Conservation (phyloP, 2,329 filamentous ascomycete species). For the Pseudogymnoascus sp. region DNA sequence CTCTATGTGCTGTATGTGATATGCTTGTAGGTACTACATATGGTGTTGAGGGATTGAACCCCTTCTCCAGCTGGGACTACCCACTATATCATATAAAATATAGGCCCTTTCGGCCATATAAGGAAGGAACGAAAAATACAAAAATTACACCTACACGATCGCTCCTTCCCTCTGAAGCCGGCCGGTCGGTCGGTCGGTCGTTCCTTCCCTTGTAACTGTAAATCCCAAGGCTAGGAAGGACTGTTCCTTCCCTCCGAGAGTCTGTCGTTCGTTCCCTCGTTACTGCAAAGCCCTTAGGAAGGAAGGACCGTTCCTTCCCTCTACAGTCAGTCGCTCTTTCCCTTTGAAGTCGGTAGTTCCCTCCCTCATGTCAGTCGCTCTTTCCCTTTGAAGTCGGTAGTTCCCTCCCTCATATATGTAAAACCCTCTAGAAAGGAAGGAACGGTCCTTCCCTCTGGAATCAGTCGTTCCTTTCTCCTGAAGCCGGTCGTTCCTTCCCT, state of each 20-base stretch:
- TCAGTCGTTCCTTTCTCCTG: neutral
- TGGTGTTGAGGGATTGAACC: no score
- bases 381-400: neutral
- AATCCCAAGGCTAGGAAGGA: no score
- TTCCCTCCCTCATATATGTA: neutral
- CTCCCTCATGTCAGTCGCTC: neutral
- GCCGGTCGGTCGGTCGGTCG: no score
- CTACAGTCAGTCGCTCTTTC: neutral
- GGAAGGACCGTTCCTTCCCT: no score
- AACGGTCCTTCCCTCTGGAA: neutral
- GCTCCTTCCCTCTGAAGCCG: neutral
- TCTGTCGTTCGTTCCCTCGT: neutral
- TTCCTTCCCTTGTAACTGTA: no score
- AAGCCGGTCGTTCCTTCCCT: neutral
- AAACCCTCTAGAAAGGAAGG: neutral
- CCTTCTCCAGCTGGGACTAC: no score
- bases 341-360: neutral
- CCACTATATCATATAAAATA: neutral
- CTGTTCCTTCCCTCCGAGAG: neutral
- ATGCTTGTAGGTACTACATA: neutral
- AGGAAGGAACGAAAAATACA: neutral
- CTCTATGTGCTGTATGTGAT: neutral
- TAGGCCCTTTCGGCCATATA: neutral
- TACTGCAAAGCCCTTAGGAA: no score
- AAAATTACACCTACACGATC: neutral